A percentile compares a stretch with the other conserved stretches of the same genome.
Evolutionary conservation across 2,329 filamentous ascomycete genomes (phyloP).

Genomic region (Tolypocladium album): DNA sequence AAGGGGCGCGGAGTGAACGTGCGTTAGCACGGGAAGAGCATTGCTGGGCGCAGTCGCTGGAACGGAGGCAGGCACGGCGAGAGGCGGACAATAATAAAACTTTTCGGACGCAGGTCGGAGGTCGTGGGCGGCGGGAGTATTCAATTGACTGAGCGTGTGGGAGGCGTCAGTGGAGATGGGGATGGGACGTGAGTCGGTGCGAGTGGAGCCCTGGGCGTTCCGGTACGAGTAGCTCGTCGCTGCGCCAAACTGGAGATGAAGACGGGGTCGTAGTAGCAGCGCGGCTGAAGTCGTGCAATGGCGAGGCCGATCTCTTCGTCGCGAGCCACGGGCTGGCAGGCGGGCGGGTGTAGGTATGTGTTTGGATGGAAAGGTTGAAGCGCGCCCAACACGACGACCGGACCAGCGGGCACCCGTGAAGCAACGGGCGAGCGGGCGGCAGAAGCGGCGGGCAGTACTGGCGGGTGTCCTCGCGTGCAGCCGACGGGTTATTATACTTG

Average conservation of each 20-base stretch:
- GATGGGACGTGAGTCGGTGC: conserved; percentile 5
- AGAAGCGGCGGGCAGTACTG: conserved; percentile 8
- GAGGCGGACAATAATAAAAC: conserved; percentile 12
- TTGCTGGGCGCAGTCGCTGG: not conserved
- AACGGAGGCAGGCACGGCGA: not conserved
- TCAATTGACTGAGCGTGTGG: conserved; percentile 6
- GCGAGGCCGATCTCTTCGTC: not conserved
- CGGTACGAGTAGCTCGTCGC: not conserved
- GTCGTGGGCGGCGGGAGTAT: conserved; percentile 7
- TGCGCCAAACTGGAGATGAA: not conserved
- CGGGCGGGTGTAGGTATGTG: not conserved
- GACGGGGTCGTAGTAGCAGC: not conserved
- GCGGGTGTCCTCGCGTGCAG: not conserved
- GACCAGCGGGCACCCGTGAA: not conserved
- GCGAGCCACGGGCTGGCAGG: not conserved
- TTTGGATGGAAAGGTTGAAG: not conserved
- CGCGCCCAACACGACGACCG: not conserved
- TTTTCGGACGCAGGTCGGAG: conserved; percentile 19
- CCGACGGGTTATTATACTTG: not conserved
- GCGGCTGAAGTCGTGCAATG: not conserved
- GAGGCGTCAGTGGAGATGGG: conserved; percentile 1
- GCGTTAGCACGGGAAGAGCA: not conserved
- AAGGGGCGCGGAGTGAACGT: conserved; percentile 9
- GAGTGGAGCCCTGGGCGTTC: conserved; percentile 3
- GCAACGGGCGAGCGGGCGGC: conserved; percentile 7